Conservation (phyloP, 768 basidiomycete genomes). For the Calocera viscosa region DNA sequence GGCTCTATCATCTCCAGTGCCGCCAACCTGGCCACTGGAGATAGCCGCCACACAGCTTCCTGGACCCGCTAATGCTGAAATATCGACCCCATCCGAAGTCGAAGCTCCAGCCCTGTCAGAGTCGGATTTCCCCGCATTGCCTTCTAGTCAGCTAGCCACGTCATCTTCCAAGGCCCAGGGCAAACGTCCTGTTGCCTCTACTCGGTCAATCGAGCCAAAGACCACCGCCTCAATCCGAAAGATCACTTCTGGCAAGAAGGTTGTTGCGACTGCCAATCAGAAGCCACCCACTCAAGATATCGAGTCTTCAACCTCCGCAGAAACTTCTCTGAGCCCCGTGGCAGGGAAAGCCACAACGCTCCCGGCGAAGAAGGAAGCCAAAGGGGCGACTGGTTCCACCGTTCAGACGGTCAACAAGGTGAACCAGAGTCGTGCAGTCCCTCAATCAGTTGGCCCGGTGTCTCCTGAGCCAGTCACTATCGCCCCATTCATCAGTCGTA, state of each 20-base stretch:
- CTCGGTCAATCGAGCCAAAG: conserved; percentile 40
- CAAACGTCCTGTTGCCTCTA: conserved; percentile 15
- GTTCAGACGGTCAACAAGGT: background rate
- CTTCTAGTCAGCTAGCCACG: conserved; percentile 26
- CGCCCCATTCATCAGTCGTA: conserved; percentile 15
- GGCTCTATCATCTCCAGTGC: background rate
- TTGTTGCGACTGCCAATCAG: conserved; percentile 44
- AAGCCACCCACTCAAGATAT: background rate
- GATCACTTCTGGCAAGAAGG: conserved; percentile 39
- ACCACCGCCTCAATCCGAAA: conserved; percentile 33
- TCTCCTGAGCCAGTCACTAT: conserved; percentile 12
- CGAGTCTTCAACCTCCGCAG: no score
- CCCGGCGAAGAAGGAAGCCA: background rate
- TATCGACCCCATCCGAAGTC: background rate
- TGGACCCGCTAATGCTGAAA: background rate
- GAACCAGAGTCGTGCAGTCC: background rate
- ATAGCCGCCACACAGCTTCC: conserved; percentile 3
- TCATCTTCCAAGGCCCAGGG: conserved; percentile 23
- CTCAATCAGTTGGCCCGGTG: background rate
- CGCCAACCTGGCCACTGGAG: background rate
- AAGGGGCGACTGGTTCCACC: background rate
- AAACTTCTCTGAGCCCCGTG: background rate
- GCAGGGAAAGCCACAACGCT: conserved; percentile 10
- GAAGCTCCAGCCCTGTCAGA: conserved; percentile 39
- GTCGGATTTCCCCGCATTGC: conserved; percentile 65